These are phyloP conservation scores for Blastocystis sp. DNA, from an alignment of 352 stramenopile genomes.

Conservation along the genomic window DNA sequence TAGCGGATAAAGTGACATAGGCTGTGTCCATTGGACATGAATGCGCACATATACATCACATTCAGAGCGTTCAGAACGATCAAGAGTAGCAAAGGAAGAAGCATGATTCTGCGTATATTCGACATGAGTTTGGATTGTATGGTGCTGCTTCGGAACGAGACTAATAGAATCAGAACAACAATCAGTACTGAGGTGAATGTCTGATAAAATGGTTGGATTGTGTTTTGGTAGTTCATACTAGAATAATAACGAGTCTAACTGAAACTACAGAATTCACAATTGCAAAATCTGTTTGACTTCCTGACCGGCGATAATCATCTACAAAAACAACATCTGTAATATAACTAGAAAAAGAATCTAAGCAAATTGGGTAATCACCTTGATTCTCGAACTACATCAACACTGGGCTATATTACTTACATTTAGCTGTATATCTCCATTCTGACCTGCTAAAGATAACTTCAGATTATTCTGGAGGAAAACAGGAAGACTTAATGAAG, in stretches of 20 bases:
- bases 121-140: background rate
- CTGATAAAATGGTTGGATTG: background rate
- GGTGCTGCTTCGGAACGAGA: background rate
- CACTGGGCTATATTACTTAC: background rate
- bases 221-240: background rate
- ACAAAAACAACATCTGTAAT: slow-evolving; percentile 30
- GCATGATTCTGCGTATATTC: slow-evolving; percentile 29
- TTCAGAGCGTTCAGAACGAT: background rate
- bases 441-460: no score
- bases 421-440: background rate
- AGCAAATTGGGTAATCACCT: background rate
- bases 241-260: background rate
- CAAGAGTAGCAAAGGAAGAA: background rate
- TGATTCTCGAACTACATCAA: slow-evolving; percentile 11
- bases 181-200: background rate
- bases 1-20: background rate
- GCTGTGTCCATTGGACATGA: background rate
- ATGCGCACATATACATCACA: slow-evolving; percentile 17
- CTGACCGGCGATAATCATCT: background rate
- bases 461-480: background rate
- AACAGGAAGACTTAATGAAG: background rate
- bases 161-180: background rate
- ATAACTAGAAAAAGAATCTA: background rate
- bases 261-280: background rate
- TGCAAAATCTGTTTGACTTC: background rate